Evolutionary conservation across 345 rosid species (phyloP).

Genomic region (Cochlearia excelsa): DNA sequence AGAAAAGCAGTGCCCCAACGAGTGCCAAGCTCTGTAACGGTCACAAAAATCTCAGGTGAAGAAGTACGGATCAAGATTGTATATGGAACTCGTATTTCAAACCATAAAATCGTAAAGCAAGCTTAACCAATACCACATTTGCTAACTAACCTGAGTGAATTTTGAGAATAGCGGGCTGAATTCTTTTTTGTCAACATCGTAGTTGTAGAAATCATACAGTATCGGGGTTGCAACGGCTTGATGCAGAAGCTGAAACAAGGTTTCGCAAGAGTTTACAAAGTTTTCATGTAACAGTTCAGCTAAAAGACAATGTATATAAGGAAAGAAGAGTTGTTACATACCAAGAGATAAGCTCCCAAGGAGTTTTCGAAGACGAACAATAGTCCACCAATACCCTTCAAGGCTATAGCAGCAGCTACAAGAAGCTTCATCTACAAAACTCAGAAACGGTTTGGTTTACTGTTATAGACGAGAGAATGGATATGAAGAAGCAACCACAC

Average conservation of each 20-base stretch:
- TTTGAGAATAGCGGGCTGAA: conserved; percentile 47
- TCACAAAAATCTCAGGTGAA: neutral
- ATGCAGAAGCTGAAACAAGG: conserved; percentile 53
- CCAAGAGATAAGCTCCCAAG: conserved; percentile 75
- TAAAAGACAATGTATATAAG: neutral
- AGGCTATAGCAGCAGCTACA: conserved; percentile 49
- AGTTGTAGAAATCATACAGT: conserved; percentile 70
- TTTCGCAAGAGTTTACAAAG: neutral
- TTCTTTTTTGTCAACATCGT: conserved; percentile 52
- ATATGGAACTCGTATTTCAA: neutral
- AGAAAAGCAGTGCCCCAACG: conserved; percentile 67
- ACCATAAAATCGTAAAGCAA: neutral
- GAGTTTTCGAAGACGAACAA: conserved; percentile 64
- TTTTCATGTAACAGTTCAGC: neutral
- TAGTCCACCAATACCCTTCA: conserved; percentile 68
- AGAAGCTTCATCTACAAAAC: conserved; percentile 45
- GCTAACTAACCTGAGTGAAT: conserved; percentile 56
- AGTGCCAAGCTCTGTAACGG: conserved; percentile 60
- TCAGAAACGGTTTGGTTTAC: neutral
- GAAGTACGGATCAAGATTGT: no score
- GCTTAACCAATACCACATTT: neutral
- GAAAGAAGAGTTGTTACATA: conserved; percentile 24
- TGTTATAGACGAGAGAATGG: neutral
- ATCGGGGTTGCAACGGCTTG: conserved; percentile 53
- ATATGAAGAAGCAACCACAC: conserved; percentile 1